Evolutionary conservation across 2,329 filamentous ascomycete species (phyloP), one percentile per base, ranked within the genome.

Genomic region (Aureobasidium sp.): DNA sequence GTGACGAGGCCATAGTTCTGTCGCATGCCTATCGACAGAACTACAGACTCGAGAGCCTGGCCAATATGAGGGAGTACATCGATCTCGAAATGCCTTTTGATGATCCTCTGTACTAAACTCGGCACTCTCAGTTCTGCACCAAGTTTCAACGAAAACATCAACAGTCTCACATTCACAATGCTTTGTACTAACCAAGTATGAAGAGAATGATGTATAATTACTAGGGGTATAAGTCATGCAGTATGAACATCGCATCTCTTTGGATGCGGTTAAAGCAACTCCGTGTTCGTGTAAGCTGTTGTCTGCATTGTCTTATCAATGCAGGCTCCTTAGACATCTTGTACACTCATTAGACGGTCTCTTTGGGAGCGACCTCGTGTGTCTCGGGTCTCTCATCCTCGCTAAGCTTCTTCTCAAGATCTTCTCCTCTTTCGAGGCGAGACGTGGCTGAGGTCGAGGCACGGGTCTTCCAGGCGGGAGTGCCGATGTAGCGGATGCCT

Each of bases 391-490:
- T 60, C 52, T 60, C 62, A 13, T 67, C 66, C n/a, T 62, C 47
- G 17, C 62, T 65, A 5, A 65, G 32, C 44, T 63, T 66, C 64
- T 70, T 68, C 64, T 66, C 66, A 59, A 66, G 53, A 13, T 63
- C 66, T 20, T 67, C 37, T 27, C 66, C 65, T 29, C 47, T 63
- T 64, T 71, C 69, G 64, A 70, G 63, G 12, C 66, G 59, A 4
- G 62, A 62, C 8, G 63, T 61, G 8, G 29, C 51, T 1, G 59
- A 65, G 47, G 66, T 67, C 39, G 63, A 65, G 57, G 65, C 65
- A 51, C 65, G 67, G 13, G 73, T 77, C 72, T 79, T 82, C 85
- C 86, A 88, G 3, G 85, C 82, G 1, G 81, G 82, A 1, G 78
- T 70, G 0, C 82, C 82, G 8, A 80, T 79, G 67, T 84, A 71